Percentiles rank a stretch among this genome's conserved stretches.
Conservation (phyloP, 306 rosid species). For the Pyrus bretschneideri region DNA sequence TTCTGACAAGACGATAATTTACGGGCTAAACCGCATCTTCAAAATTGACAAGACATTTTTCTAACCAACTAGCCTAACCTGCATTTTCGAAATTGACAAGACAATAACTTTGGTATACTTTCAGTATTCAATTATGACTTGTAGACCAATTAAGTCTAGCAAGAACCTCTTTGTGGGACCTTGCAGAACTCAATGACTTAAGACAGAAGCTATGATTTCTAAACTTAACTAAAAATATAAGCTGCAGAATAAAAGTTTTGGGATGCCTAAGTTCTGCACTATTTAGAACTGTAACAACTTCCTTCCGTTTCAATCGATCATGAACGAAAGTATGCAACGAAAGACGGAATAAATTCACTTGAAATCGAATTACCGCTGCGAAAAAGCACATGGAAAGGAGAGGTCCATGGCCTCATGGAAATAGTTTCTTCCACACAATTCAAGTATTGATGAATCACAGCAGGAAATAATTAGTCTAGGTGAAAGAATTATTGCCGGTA, state of each 20-base stretch:
- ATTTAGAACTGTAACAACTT: slow-evolving; percentile 24
- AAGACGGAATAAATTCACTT: slow-evolving; percentile 20
- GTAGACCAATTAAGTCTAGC: slow-evolving; percentile 1
- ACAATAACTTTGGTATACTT: not conserved
- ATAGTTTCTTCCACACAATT: slow-evolving; percentile 37
- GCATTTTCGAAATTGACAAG: not conserved
- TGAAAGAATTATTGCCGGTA: slow-evolving; percentile 24
- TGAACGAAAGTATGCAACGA: slow-evolving; percentile 16
- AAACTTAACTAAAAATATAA: not conserved
- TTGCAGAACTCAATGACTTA: not conserved
- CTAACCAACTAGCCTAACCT: too few relatives aligned
- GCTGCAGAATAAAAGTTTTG: slow-evolving; percentile 1
- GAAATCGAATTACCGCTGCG: slow-evolving; percentile 31
- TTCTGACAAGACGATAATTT: not conserved
- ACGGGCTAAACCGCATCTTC: not conserved
- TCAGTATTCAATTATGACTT: slow-evolving; percentile 18
- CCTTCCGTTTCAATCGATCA: slow-evolving; percentile 33
- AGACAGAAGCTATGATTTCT: not conserved
- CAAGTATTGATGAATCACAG: slow-evolving; percentile 51
- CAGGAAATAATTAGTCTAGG: slow-evolving; percentile 23
- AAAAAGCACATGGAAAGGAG: slow-evolving; percentile 34
- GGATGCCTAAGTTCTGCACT: slow-evolving; percentile 22
- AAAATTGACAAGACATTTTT: not conserved
- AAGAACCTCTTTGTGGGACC: slow-evolving; percentile 11
- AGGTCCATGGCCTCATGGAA: slow-evolving; percentile 36